Percentiles rank a stretch among this genome's conserved stretches.
Evolutionary conservation across 2,329 filamentous ascomycete species (phyloP).

Genomic region (Lizonia empirigonia): DNA sequence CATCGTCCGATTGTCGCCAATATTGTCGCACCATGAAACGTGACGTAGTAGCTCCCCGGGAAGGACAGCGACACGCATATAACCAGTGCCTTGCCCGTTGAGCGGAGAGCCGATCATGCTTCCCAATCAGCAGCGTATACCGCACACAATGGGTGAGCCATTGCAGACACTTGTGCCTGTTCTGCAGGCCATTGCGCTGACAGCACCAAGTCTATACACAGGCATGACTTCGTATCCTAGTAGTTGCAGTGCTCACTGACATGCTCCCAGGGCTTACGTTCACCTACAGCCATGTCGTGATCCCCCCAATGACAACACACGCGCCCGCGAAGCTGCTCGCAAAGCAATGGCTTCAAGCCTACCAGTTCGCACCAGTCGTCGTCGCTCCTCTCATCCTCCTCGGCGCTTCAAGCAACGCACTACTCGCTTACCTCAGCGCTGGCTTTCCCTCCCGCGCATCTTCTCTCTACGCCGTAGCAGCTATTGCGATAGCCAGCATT

Average conservation of each 20-base stretch:
- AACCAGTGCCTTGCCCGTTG: background rate
- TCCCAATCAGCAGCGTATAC: background rate
- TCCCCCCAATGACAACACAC: constrained; percentile 43
- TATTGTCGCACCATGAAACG: constrained; percentile 8
- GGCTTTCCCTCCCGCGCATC: constrained; percentile 3
- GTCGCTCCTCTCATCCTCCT: constrained; percentile 46
- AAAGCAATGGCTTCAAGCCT: constrained; percentile 50
- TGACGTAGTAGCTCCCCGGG: constrained; percentile 5
- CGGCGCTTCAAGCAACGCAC: constrained; percentile 40
- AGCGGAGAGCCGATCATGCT: background rate
- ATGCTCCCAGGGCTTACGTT: constrained; percentile 33
- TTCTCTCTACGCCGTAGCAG: constrained; percentile 31
- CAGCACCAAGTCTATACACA: constrained; percentile 33
- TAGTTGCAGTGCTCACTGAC: background rate
- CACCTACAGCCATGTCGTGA: constrained; percentile 45
- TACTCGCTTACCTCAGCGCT: constrained; percentile 30
- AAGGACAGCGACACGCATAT: background rate
- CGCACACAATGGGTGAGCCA: background rate
- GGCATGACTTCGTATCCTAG: constrained; percentile 13
- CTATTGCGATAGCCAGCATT: constrained; percentile 38
- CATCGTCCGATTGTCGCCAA: constrained; percentile 1
- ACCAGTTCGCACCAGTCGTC: constrained; percentile 45
- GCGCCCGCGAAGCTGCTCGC: constrained; percentile 44
- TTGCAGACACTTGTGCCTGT: background rate
- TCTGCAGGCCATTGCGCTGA: constrained; percentile 29